Evolutionary conservation across 2,329 filamentous ascomycete genomes (phyloP).

Genomic region (Botrytis fragariae): DNA sequence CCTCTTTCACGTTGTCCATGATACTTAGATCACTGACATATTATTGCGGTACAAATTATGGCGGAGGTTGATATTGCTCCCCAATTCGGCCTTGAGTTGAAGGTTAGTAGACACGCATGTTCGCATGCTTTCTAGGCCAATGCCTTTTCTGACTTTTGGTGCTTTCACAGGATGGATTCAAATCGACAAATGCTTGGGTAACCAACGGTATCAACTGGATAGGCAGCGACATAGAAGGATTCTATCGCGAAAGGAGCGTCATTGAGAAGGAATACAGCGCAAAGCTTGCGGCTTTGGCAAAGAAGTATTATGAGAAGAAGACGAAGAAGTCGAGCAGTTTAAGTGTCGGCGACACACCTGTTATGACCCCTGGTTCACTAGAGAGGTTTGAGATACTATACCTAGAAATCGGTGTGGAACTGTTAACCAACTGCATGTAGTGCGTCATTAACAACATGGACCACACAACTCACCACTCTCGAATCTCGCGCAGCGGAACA

Average conservation of each 20-base stretch:
- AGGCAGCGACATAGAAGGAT: slow-evolving; percentile 85
- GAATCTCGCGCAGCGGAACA: slow-evolving; percentile 87
- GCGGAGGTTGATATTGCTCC: slow-evolving; percentile 78
- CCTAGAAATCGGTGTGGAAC: slow-evolving; percentile 18
- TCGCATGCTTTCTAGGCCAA: slow-evolving; percentile 19
- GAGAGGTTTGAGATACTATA: slow-evolving; percentile 60
- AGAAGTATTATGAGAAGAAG: slow-evolving; percentile 98
- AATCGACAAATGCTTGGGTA: slow-evolving; percentile 90
- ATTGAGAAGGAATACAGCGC: slow-evolving; percentile 97
- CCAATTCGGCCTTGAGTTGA: slow-evolving; percentile 90
- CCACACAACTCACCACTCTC: slow-evolving; percentile 85
- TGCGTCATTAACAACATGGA: slow-evolving; percentile 95
- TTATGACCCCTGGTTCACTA: slow-evolving; percentile 90
- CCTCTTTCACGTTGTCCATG: slow-evolving; percentile 27
- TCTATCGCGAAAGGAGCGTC: slow-evolving; percentile 89
- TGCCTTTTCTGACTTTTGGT: slow-evolving; percentile 25
- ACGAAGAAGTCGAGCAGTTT: slow-evolving; percentile 80
- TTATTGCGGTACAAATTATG: slow-evolving; percentile 50
- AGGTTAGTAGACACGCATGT: slow-evolving; percentile 55
- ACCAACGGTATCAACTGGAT: slow-evolving; percentile 88
- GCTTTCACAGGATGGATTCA: slow-evolving; percentile 80
- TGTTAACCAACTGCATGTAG: slow-evolving; percentile 43
- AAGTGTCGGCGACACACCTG: slow-evolving; percentile 90
- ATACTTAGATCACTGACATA: slow-evolving; percentile 21
- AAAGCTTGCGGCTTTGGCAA: slow-evolving; percentile 82